Conservation (phyloP, 1,284 basidiomycete genomes). For the Ustilago cynodontis region DNA sequence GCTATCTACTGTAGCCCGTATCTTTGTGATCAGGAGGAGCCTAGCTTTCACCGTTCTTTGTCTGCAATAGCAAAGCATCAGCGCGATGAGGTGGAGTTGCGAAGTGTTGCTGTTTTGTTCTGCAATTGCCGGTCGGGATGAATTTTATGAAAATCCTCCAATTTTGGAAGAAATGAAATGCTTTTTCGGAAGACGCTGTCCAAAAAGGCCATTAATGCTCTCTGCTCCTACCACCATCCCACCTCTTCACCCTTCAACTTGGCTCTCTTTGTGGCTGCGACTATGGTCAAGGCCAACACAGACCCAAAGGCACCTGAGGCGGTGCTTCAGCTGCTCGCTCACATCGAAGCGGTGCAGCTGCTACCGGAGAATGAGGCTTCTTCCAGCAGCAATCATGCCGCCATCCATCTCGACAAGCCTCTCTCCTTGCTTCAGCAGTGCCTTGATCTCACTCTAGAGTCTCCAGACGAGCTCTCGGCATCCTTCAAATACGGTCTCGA, state of each 20-base stretch:
- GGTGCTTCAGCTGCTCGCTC: constrained; percentile 36
- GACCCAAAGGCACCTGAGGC: constrained; percentile 43
- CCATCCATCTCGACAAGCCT: constrained; percentile 20
- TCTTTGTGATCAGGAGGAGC: background rate
- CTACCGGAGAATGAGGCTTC: constrained; percentile 6
- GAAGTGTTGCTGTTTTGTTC: background rate
- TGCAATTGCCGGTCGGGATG: background rate
- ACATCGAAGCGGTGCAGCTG: constrained; percentile 32
- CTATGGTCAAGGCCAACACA: constrained; percentile 51
- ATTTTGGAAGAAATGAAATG: background rate
- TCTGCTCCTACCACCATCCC: constrained; percentile 2
- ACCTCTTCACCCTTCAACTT: background rate
- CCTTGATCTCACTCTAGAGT: constrained; percentile 36
- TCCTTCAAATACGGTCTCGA: constrained; percentile 53
- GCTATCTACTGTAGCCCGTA: no score
- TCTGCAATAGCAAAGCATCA: background rate
- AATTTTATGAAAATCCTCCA: constrained; percentile 5
- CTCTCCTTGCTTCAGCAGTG: constrained; percentile 36
- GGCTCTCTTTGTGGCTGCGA: background rate
- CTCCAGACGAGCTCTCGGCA: constrained; percentile 35
- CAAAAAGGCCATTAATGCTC: background rate
- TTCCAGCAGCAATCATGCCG: constrained; percentile 20
- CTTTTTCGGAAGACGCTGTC: constrained; percentile 6
- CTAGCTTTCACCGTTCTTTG: background rate
- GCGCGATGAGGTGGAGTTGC: background rate